phyloP scores from a whole-genome alignment of 768 basidiomycete genomes.

The Galerina sulciceps region DNA sequence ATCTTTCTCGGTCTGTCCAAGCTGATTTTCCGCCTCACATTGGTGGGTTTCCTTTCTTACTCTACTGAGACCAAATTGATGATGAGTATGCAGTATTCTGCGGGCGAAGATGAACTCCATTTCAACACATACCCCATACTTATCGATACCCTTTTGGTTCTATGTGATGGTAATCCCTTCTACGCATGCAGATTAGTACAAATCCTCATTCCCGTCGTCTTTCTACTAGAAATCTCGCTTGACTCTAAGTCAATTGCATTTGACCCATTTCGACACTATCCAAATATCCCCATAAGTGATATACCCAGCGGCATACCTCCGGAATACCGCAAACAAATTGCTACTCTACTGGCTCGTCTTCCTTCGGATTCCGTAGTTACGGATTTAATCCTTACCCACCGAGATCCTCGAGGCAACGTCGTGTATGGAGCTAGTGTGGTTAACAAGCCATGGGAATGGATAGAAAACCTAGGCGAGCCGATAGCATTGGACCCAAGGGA shows the following conservation, averaged over 20 bases:
- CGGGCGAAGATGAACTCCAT: constrained; percentile 56
- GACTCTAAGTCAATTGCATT: constrained; percentile 57
- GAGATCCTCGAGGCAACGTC: constrained; percentile 55
- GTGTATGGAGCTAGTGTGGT: constrained; percentile 56
- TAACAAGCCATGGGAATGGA: constrained; percentile 89
- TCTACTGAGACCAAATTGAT: constrained; percentile 1
- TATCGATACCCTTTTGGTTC: constrained; percentile 74
- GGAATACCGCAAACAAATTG: constrained; percentile 61
- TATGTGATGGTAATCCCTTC: constrained; percentile 65
- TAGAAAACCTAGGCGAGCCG: constrained; percentile 73
- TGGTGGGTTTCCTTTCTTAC: constrained; percentile 44
- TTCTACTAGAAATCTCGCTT: constrained; percentile 57
- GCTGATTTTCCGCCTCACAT: constrained; percentile 50
- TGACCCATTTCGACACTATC: constrained; percentile 72
- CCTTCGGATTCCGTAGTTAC: constrained; percentile 54
- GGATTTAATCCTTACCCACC: constrained; percentile 62
- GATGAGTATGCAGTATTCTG: constrained; percentile 49
- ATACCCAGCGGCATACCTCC: constrained; percentile 60
- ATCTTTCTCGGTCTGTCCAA: constrained; percentile 44
- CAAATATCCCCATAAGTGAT: constrained; percentile 49
- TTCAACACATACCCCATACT: constrained; percentile 65
- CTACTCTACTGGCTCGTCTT: constrained; percentile 59
- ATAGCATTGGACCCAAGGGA: constrained; percentile 45
- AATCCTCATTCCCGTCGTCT: background rate
- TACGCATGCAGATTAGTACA: background rate